These are phyloP conservation scores for Pyrenochaeta sp. DNA, from an alignment of 2,329 filamentous ascomycete genomes.

Conservation along the genomic window DNA sequence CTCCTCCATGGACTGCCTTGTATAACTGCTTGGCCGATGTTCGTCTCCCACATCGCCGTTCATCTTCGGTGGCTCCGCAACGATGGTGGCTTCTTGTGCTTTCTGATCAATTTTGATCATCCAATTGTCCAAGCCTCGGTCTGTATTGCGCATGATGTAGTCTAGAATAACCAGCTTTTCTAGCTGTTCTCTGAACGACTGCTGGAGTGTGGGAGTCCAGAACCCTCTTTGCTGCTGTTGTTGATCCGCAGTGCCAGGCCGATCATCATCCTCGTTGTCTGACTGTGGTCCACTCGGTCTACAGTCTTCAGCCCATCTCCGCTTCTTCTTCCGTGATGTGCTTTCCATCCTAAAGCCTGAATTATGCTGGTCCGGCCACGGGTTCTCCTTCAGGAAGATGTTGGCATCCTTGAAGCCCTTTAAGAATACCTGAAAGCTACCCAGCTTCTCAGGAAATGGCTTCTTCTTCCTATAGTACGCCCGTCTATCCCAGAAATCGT, in stretches of 20 bases:
- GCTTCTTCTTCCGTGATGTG: conserved; percentile 71
- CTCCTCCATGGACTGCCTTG: conserved; percentile 69
- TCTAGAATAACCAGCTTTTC: conserved; percentile 97
- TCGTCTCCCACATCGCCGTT: conserved; percentile 54
- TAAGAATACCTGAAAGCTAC: conserved; percentile 96
- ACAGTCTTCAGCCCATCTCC: conserved; percentile 80
- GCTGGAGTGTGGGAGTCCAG: conserved; percentile 89
- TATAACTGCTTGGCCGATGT: conserved; percentile 57
- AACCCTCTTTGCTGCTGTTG: conserved; percentile 66
- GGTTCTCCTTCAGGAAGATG: conserved; percentile 90
- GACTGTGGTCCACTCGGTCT: conserved; percentile 70
- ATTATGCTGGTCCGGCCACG: conserved; percentile 91
- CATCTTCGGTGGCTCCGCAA: conserved; percentile 80
- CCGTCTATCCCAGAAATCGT: conserved; percentile 95
- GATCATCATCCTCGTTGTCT: conserved; percentile 65
- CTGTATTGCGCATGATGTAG: conserved; percentile 99
- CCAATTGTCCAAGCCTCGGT: conserved; percentile 97
- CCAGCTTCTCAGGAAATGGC: conserved; percentile 84
- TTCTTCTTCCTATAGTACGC: conserved; percentile 89
- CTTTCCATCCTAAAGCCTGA: conserved; percentile 72
- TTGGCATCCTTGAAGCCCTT: conserved; percentile 98
- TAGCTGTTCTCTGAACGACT: conserved; percentile 91
- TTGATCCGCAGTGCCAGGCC: conserved; percentile 45
- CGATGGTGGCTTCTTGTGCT: conserved; percentile 81
- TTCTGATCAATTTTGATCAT: conserved; percentile 97